Percentiles rank a stretch among this genome's conserved stretches.
phyloP scores from a whole-genome alignment of 805 yeast species.

The Schizosaccharomyces japonicus region DNA sequence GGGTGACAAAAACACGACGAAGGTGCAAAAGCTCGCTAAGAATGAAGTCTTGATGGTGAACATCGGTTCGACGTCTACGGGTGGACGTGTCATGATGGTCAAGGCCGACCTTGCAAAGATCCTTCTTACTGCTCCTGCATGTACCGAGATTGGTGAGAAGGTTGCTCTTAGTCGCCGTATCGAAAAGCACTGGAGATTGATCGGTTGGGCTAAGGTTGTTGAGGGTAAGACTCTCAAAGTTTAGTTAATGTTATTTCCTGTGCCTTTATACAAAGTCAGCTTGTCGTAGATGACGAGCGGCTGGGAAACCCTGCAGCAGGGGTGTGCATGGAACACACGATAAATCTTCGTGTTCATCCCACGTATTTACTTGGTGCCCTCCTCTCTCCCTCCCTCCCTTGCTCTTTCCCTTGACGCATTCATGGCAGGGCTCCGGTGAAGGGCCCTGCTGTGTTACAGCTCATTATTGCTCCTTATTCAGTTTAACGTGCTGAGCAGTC shows the following conservation, averaged over 20 bases:
- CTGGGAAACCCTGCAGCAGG: too few species aligned
- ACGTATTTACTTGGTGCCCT: too few species aligned
- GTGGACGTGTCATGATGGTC: constrained; percentile 94
- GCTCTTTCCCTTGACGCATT: too few species aligned
- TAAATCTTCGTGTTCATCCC: too few species aligned
- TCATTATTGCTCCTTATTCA: too few species aligned
- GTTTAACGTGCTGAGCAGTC: too few species aligned
- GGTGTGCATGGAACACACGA: too few species aligned
- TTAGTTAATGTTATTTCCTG: neutral
- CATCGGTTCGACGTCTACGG: constrained; percentile 97
- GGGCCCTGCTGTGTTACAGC: too few species aligned
- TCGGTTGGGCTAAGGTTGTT: constrained; percentile 98
- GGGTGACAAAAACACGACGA: constrained; percentile 63
- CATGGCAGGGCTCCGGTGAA: too few species aligned
- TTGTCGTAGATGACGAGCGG: too few species aligned
- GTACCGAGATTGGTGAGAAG: constrained; percentile 95
- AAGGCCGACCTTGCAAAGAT: constrained; percentile 98
- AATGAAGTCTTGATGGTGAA: constrained; percentile 97
- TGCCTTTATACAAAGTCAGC: too few species aligned
- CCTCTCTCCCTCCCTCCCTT: too few species aligned
- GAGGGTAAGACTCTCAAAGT: constrained; percentile 31
- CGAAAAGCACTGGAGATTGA: constrained; percentile 98
- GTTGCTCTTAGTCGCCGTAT: constrained; percentile 96
- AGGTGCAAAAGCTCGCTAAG: constrained; percentile 78
- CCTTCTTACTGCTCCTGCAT: constrained; percentile 89